These are phyloP conservation scores for Pseudevernia furfuracea DNA, from an alignment of 495 filamentous ascomycete species.

Conservation along the genomic window DNA sequence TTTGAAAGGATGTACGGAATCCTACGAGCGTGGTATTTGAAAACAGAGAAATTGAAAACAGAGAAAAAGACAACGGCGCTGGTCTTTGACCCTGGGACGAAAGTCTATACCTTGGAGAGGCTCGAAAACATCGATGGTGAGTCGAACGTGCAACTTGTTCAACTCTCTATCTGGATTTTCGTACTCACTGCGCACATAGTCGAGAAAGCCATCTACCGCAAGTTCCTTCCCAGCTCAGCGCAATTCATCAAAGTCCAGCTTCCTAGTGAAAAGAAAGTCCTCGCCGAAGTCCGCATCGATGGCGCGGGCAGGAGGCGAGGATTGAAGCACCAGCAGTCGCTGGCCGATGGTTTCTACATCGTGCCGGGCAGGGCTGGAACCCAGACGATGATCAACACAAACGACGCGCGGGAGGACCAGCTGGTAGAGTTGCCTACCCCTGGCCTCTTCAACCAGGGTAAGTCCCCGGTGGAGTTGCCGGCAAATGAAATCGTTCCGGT, in stretches of 20 bases:
- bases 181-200: background rate
- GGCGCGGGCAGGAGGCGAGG: background rate
- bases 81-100: background rate
- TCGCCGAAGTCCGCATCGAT: background rate
- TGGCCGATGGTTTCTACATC: background rate
- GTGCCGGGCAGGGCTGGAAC: background rate
- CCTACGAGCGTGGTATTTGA: background rate
- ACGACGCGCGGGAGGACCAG: background rate
- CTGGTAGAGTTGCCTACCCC: background rate
- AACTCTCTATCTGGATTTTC: background rate
- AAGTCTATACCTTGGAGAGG: background rate
- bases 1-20: too few species aligned
- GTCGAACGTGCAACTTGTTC: background rate
- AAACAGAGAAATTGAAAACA: background rate
- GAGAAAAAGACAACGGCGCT: background rate
- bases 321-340: background rate
- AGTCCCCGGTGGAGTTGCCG: background rate
- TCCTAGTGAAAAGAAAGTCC: background rate
- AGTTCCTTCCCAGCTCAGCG: background rate
- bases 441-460: background rate
- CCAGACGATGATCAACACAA: background rate
- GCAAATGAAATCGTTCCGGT: background rate
- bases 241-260: background rate
- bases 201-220: background rate
- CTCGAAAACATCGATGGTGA: background rate